These are phyloP conservation scores for Luffa aegyptiaca DNA, from an alignment of 306 rosid species.

Conservation along the genomic window DNA sequence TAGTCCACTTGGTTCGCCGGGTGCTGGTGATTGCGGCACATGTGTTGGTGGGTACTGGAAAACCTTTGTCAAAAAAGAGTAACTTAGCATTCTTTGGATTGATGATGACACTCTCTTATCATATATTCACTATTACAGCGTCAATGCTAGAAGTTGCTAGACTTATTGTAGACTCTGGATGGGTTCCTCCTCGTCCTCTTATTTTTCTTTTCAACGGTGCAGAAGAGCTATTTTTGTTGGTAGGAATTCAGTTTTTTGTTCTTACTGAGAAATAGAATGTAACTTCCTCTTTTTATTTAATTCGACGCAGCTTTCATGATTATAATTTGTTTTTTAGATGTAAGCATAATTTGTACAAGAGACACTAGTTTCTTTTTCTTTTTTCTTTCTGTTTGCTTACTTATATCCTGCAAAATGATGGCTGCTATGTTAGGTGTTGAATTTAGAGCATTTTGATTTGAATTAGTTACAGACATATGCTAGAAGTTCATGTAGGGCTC, in stretches of 20 bases:
- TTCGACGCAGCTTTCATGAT: background rate
- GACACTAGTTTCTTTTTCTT: background rate
- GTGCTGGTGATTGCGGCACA: constrained; percentile 94
- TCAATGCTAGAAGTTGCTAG: constrained; percentile 89
- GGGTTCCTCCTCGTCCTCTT: constrained; percentile 70
- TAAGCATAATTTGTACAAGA: background rate
- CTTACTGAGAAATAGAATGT: constrained; percentile 1
- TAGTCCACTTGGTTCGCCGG: constrained; percentile 94
- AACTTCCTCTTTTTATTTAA: background rate
- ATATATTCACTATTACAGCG: constrained; percentile 35
- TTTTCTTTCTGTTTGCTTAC: background rate
- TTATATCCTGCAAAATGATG: background rate
- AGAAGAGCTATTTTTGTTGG: constrained; percentile 97
- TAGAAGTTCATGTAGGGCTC: background rate
- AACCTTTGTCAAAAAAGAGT: constrained; percentile 10
- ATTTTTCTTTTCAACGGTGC: constrained; percentile 97
- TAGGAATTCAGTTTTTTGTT: constrained; percentile 28
- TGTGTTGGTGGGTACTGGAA: constrained; percentile 80
- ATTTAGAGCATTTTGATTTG: background rate
- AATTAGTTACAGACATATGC: background rate
- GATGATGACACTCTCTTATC: constrained; percentile 1
- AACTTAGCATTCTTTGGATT: constrained; percentile 5
- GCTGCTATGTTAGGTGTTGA: background rate
- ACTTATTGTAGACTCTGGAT: constrained; percentile 72
- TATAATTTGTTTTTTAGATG: background rate